Conservation (phyloP, 179 eudicot genomes). For the Gypsophila paniculata region DNA sequence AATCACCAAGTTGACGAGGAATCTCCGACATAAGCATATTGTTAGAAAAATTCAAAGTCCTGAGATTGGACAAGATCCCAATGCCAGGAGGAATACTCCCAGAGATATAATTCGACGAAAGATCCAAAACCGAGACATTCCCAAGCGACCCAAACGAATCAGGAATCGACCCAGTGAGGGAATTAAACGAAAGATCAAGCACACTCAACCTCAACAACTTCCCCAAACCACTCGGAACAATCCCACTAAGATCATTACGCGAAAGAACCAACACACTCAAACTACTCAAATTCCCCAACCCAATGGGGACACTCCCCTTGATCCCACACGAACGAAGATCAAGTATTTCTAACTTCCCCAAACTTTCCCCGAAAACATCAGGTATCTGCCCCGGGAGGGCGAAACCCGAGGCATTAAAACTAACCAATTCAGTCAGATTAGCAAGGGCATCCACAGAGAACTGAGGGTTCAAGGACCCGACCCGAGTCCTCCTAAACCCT, state of each 20-base stretch:
- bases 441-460: conserved; percentile 68
- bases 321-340: conserved; percentile 74
- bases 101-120: conserved; percentile 52
- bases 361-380: conserved; percentile 58
- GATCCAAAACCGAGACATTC: conserved; percentile 50
- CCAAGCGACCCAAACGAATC: conserved; percentile 40
- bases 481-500: conserved; percentile 78
- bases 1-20: conserved; percentile 63
- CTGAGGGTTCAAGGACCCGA: conserved; percentile 64
- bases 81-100: conserved; percentile 54
- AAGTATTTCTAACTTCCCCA: conserved; percentile 56
- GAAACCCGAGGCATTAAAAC: conserved; percentile 75
- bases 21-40: conserved; percentile 46
- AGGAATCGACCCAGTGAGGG: conserved; percentile 59
- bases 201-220: conserved; percentile 48
- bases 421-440: conserved; percentile 57
- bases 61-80: conserved; percentile 46
- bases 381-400: conserved; percentile 73
- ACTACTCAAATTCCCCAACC: conserved; percentile 61
- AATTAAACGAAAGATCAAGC: conserved; percentile 76
- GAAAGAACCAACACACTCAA: conserved; percentile 50
- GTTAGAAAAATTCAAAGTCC: conserved; percentile 44
- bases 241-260: conserved; percentile 53
- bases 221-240: conserved; percentile 60
- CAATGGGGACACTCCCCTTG: conserved; percentile 56